These are phyloP conservation scores for Coniochaeta ligniaria DNA, from an alignment of 2,329 filamentous ascomycete genomes.

Conservation along the genomic window DNA sequence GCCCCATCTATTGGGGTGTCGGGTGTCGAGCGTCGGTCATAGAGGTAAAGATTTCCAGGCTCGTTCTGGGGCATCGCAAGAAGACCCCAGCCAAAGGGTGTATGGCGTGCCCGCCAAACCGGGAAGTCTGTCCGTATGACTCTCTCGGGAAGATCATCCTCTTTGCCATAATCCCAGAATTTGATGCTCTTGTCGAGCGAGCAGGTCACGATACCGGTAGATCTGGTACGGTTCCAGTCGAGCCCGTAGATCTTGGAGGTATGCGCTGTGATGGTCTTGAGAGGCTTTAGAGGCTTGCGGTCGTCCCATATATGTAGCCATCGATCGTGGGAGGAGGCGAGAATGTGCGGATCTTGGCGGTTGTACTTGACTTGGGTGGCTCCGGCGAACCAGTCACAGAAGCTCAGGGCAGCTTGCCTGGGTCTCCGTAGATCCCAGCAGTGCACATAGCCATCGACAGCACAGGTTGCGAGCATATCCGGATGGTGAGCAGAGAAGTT, in stretches of 20 bases:
- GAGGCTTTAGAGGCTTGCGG: slow-evolving; percentile 66
- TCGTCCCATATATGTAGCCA: slow-evolving; percentile 88
- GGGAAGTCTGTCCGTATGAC: slow-evolving; percentile 79
- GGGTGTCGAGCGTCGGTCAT: slow-evolving; percentile 54
- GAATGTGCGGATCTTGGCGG: slow-evolving; percentile 74
- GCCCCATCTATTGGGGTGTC: slow-evolving; percentile 35
- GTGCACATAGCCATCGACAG: slow-evolving; percentile 88
- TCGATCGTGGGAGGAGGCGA: slow-evolving; percentile 86
- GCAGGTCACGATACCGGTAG: slow-evolving; percentile 73
- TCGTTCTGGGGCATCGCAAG: slow-evolving; percentile 89
- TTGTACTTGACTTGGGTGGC: slow-evolving; percentile 96
- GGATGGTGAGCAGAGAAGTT: slow-evolving; percentile 94
- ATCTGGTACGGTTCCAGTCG: slow-evolving; percentile 80
- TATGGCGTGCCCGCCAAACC: slow-evolving; percentile 85
- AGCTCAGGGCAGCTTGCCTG: slow-evolving; percentile 66
- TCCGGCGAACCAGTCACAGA: slow-evolving; percentile 89
- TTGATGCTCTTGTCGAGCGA: slow-evolving; percentile 90
- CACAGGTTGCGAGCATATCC: slow-evolving; percentile 82
- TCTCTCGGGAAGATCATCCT: slow-evolving; percentile 60
- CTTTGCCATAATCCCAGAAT: slow-evolving; percentile 73
- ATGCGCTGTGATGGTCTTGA: slow-evolving; percentile 82
- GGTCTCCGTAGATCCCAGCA: slow-evolving; percentile 82
- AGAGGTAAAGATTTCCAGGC: slow-evolving; percentile 77
- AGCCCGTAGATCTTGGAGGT: slow-evolving; percentile 91
- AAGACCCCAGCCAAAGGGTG: slow-evolving; percentile 79